Evolutionary conservation across 2,329 filamentous ascomycete genomes (phyloP).

Genomic region (Hyphodiscus sp.): DNA sequence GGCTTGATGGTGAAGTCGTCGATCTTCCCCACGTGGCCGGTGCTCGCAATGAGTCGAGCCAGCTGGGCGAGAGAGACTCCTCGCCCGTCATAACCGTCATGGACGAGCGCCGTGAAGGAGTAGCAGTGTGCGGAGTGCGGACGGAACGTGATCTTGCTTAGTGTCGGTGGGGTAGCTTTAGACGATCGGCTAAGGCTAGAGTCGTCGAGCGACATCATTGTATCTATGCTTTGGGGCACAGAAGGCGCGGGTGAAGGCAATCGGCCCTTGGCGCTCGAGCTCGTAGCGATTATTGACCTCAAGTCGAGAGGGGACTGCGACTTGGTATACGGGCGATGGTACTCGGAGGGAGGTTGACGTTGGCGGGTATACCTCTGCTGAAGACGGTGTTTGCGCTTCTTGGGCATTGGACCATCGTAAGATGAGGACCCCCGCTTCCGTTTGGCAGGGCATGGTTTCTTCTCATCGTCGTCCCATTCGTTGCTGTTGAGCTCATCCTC

Average conservation of each 20-base stretch:
- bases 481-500: too few species aligned
- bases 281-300: too few species aligned
- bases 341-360: not conserved
- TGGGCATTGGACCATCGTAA: not conserved
- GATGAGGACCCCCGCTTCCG: conserved; percentile 1
- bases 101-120: conserved; percentile 9
- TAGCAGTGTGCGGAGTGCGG: conserved; percentile 9
- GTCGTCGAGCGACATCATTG: not conserved
- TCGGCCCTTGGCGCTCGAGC: too few species aligned
- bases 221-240: too few species aligned
- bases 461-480: too few species aligned
- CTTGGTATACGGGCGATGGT: not conserved
- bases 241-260: too few species aligned
- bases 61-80: conserved; percentile 13
- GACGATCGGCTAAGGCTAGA: conserved; percentile 1
- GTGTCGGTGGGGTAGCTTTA: not conserved
- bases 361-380: conserved; percentile 1
- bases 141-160: conserved; percentile 12
- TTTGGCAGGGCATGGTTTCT: not conserved
- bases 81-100: conserved; percentile 5
- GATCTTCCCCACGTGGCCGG: too few species aligned
- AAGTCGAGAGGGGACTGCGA: too few species aligned
- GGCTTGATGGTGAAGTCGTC: conserved; percentile 10
- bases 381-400: conserved; percentile 2
- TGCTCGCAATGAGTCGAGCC: conserved; percentile 10